These are phyloP conservation scores for Cladophialophora psammophila DNA, from an alignment of 2,329 filamentous ascomycete genomes.

Conservation along the genomic window DNA sequence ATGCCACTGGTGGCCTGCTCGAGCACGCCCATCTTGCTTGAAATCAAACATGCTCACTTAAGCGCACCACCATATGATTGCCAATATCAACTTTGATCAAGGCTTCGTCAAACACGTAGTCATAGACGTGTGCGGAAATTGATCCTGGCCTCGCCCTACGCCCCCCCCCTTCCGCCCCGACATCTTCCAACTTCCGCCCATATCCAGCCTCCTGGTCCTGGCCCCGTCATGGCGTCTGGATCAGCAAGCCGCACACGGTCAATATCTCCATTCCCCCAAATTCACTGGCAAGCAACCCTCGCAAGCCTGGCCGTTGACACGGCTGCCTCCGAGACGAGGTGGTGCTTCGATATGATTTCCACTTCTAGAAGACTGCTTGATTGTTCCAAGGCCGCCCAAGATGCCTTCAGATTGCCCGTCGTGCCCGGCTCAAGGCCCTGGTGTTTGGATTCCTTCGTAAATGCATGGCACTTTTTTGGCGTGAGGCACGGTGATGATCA, in stretches of 20 bases:
- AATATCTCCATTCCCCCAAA: conserved; percentile 7
- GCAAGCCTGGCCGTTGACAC: conserved; percentile 26
- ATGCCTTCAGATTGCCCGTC: not conserved
- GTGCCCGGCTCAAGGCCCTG: conserved; percentile 17
- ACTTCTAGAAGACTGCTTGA: conserved; percentile 31
- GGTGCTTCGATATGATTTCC: conserved; percentile 25
- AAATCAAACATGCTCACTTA: conserved; percentile 29
- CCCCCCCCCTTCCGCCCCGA: not conserved
- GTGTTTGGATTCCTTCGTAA: conserved; percentile 28
- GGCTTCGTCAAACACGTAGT: conserved; percentile 23
- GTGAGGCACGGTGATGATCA: conserved; percentile 14
- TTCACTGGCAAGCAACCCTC: conserved; percentile 8
- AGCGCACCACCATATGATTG: conserved; percentile 31
- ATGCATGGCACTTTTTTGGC: conserved; percentile 21
- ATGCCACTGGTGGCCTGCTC: conserved; percentile 30
- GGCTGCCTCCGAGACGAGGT: conserved; percentile 31
- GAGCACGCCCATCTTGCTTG: conserved; percentile 23
- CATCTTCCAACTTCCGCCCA: conserved; percentile 9
- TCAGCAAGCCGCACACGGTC: conserved; percentile 24
- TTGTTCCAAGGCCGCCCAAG: not conserved
- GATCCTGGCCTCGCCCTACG: conserved; percentile 14
- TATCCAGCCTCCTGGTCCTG: conserved; percentile 16
- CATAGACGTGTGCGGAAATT: conserved; percentile 22
- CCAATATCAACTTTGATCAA: conserved; percentile 34
- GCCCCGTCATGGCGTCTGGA: conserved; percentile 22